phyloP scores from a whole-genome alignment of 139 green algal genomes.

The Gonium pectorale region DNA sequence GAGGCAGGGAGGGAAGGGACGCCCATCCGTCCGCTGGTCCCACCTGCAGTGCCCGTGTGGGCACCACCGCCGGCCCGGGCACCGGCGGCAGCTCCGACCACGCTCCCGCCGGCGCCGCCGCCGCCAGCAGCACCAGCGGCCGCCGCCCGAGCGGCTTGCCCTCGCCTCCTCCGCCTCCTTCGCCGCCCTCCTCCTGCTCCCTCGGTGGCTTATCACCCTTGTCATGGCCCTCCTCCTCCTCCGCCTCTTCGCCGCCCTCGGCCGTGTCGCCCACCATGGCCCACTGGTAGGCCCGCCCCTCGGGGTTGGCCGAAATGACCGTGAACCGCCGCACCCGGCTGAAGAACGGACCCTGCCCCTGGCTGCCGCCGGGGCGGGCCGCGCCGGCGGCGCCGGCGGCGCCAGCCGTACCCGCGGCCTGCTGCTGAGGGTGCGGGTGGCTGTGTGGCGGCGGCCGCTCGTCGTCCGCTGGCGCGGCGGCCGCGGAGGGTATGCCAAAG shows the following conservation, averaged over 20 bases:
- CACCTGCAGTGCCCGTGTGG: conserved; percentile 36
- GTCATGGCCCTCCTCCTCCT: neutral
- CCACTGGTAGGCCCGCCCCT: conserved; percentile 42
- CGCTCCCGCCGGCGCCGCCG: neutral
- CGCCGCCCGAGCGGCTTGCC: neutral
- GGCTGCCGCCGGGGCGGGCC: neutral
- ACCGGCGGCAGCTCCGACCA: conserved; percentile 24
- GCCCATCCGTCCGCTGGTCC: neutral
- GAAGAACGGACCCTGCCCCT: conserved; percentile 15
- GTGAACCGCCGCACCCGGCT: conserved; percentile 35
- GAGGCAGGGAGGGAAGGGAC: too few relatives aligned
- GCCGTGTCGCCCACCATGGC: conserved; percentile 17
- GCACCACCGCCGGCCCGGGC: conserved; percentile 26
- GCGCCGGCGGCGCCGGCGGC: neutral
- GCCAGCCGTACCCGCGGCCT: neutral
- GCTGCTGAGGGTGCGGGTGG: neutral
- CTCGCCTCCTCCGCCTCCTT: neutral
- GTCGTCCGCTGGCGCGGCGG: neutral
- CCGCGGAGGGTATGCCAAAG: conserved; percentile 41
- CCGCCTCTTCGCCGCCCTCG: too few relatives aligned
- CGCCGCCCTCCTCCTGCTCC: neutral
- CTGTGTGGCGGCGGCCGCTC: neutral
- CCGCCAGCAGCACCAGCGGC: neutral
- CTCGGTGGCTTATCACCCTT: too few relatives aligned
- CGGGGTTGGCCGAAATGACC: conserved; percentile 10